Evolutionary conservation across 345 rosid genomes (phyloP).

Genomic region (Acer negundo): DNA sequence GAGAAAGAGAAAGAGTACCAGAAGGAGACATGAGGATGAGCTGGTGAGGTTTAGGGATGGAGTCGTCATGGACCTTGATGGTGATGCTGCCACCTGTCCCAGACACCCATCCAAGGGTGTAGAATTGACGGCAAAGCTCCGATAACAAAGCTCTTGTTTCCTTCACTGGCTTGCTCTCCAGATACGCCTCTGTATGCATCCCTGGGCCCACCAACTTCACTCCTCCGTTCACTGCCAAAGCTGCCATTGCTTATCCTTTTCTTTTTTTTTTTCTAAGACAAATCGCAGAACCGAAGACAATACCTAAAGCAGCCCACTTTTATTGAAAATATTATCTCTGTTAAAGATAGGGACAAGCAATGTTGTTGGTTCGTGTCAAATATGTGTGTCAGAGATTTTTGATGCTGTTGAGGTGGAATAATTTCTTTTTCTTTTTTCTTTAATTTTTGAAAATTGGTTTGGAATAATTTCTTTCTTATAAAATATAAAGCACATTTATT

Average conservation of each 20-base stretch:
- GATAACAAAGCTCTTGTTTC: slow-evolving; percentile 63
- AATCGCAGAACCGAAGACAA: not conserved
- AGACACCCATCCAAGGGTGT: slow-evolving; percentile 88
- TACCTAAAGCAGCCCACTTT: not conserved
- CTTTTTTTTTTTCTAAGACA: not conserved
- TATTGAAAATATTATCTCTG: not conserved
- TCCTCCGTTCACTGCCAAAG: slow-evolving; percentile 33
- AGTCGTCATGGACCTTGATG: slow-evolving; percentile 74
- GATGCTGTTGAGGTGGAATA: not conserved
- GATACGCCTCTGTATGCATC: slow-evolving; percentile 68
- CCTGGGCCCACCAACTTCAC: slow-evolving; percentile 32
- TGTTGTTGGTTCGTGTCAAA: not conserved
- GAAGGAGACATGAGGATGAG: slow-evolving; percentile 97
- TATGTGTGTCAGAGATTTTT: not conserved
- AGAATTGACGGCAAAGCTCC: slow-evolving; percentile 89
- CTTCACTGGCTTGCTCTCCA: slow-evolving; percentile 61
- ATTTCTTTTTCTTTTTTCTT: not conserved
- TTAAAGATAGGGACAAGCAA: not conserved
- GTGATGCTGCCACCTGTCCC: slow-evolving; percentile 98
- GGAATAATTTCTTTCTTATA: not conserved
- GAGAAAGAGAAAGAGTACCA: slow-evolving; percentile 41
- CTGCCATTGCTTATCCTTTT: slow-evolving; percentile 5
- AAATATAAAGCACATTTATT: not conserved
- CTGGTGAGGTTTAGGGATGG: slow-evolving; percentile 66
- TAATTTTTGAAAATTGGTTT: no score